Base-by-base conservation (phyloP, 1,139 yeast species). In the Taiozyma sp. region DNA sequence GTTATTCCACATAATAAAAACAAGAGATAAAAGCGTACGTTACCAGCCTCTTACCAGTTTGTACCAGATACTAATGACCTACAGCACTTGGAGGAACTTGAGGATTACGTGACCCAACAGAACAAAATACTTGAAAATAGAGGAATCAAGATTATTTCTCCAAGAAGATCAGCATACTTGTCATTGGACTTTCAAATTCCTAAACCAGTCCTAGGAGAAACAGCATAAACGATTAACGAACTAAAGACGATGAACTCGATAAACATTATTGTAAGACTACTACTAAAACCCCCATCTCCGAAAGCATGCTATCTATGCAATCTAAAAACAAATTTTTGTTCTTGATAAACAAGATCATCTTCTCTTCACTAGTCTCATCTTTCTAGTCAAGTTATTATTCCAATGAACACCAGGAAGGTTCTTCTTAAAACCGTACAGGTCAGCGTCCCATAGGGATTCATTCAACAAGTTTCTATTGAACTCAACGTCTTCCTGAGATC, bases 111-210 rank as follows among this genome's bases (percentile, higher is more conserved):
- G 5, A 62, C 62, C 2, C 62, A 65, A 3, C 47, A 75, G n/a
- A 86, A 85, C 57, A 52, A 55, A 3, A 56, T 57, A 8, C 53
- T 70, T 30, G 54, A 57, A 32, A 54, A 57, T 1, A 57, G 65
- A 28, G 66, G 70, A 1, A 62, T 85, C 3, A 58, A 59, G 47
- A 57, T 87, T 14, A 74, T 86, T 0, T 73, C 82, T 2, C 88
- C 88, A 1, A 61, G 79, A 44, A 60, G 72, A 46, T 74, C 82
- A 14, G 95, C 84, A 0, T 86, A 76, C 63, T 66, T 86, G n/a
- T 83, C 90, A 4, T 75, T 80, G 66, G 62, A 60, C 30, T 53
- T 59, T 19, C 53, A 58, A 29, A 43, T 60, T 2, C 58, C 58
- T 1, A 54, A 43, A 38, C 60, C 60, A n/a, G 22, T n/a, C n/a